phyloP scores from a whole-genome alignment of 371 early-diverging fungal species.

The Mucor piriformis region DNA sequence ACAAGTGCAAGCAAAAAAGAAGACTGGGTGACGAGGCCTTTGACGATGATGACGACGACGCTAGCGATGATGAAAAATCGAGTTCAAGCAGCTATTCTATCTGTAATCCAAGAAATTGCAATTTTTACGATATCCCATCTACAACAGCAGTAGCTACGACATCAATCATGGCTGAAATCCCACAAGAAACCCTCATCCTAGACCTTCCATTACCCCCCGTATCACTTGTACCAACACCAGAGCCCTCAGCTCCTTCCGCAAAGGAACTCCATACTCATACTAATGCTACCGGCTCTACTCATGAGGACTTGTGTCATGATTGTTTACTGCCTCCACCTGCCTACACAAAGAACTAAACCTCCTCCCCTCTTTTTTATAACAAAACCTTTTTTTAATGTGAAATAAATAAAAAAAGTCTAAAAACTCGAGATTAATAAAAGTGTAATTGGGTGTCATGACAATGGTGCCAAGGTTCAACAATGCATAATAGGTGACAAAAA shows the following conservation, averaged over 20 bases:
- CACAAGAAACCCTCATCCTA: not conserved
- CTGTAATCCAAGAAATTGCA: not conserved
- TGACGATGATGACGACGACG: not conserved
- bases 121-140: conserved; percentile 2
- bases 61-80: conserved; percentile 1
- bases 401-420: conserved; percentile 12
- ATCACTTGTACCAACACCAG: conserved; percentile 8
- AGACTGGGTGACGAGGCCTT: not conserved
- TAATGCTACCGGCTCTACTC: not conserved
- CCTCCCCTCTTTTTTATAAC: not conserved
- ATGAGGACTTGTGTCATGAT: conserved; percentile 19
- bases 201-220: conserved; percentile 3
- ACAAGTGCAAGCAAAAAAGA: conserved; percentile 19
- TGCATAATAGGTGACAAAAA: conserved; percentile 5
- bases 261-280: conserved; percentile 10
- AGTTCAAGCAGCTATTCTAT: not conserved
- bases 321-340: conserved; percentile 24
- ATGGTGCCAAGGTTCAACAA: not conserved
- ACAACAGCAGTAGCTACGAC: not conserved
- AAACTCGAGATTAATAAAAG: conserved; percentile 3
- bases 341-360: conserved; percentile 14
- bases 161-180: not conserved
- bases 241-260: conserved; percentile 31
- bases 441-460: not conserved
- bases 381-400: conserved; percentile 10